Base-by-base conservation (phyloP, 2,329 filamentous ascomycete species). In the Talaromyces rugulosus region DNA sequence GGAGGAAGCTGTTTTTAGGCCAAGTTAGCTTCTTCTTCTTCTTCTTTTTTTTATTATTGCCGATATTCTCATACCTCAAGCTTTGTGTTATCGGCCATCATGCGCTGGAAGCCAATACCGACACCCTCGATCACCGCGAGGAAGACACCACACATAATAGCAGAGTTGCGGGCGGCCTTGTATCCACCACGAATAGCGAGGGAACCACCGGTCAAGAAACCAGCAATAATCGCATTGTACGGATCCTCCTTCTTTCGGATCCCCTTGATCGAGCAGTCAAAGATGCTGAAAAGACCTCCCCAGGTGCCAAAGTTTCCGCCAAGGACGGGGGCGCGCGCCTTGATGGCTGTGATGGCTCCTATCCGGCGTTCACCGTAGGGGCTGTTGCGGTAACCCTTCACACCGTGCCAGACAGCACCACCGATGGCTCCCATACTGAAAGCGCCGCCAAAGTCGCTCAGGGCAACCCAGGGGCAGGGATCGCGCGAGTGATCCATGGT, bases 251-350 rank as follows among this genome's bases (percentile, higher is more conserved):
- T 98, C 84, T 95, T 91, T 67, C 92, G 83, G 61, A 94, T 82
- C 62, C 94, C 94, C 84, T 98, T 99, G 65, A 97, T 90, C 27
- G 93, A 90, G 82, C 95, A 99, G 81, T 99, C 95, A 73, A 94
- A 98, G 65, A 92, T 96, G 70, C 88, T 92, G 83, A 98, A 98
- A 62, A 98, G 82, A 68, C 95, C 95, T 74, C 95, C 94, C 94
- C 95, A 98, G 62, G 96, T 92, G 71, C 94, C 94, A 71, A 98
- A 99, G 83, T 99, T 99, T 72, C 95, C 95, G 73, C 95, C 95
- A 55, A 98, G 85, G 36, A 98, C 94, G 2, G 95, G 95, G 50
- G 95, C 95, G 74, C 95, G 90, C 74, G 95, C 93, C 84, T 99
- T 99, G 80, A 99, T 92, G 64, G 95, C 95, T 71, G 94, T 97